Evolutionary conservation across 2,329 filamentous ascomycete species (phyloP).

Genomic region (Claviceps humidiphila): DNA sequence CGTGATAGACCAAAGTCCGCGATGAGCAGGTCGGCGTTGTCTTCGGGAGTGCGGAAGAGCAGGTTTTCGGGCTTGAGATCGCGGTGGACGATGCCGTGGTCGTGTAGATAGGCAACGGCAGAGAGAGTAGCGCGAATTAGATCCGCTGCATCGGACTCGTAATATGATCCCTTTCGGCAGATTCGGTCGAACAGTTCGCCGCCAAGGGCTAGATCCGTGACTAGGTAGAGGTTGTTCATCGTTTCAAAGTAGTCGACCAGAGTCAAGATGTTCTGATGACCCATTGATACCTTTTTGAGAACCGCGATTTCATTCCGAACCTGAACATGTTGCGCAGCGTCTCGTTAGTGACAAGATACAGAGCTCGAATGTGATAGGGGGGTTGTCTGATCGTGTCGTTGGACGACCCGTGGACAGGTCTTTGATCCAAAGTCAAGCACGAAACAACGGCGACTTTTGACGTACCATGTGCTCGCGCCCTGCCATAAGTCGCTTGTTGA

Average conservation of each 20-base stretch:
- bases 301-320: slow-evolving; percentile 97
- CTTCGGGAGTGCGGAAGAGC: slow-evolving; percentile 90
- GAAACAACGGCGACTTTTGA: not conserved
- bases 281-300: slow-evolving; percentile 96
- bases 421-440: not conserved
- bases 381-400: not conserved
- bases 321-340: slow-evolving; percentile 27
- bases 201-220: slow-evolving; percentile 90
- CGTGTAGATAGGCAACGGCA: slow-evolving; percentile 95
- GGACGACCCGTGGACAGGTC: not conserved
- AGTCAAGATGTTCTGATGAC: slow-evolving; percentile 94
- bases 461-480: slow-evolving; percentile 93
- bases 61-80: slow-evolving; percentile 97
- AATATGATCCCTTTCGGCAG: slow-evolving; percentile 96
- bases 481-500: slow-evolving; percentile 97
- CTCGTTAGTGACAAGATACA: not conserved
- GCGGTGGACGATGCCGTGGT: slow-evolving; percentile 96
- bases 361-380: not conserved
- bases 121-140: slow-evolving; percentile 89
- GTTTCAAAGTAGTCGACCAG: slow-evolving; percentile 99
- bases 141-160: slow-evolving; percentile 91
- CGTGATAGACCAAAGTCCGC: slow-evolving; percentile 91
- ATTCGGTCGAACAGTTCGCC: slow-evolving; percentile 98
- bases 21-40: slow-evolving; percentile 93
- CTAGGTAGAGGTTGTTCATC: slow-evolving; percentile 98